Percentiles rank a stretch among this genome's conserved stretches.
Evolutionary conservation across 202 grass and related monocot species (phyloP).

Genomic region (Setaria viridis): DNA sequence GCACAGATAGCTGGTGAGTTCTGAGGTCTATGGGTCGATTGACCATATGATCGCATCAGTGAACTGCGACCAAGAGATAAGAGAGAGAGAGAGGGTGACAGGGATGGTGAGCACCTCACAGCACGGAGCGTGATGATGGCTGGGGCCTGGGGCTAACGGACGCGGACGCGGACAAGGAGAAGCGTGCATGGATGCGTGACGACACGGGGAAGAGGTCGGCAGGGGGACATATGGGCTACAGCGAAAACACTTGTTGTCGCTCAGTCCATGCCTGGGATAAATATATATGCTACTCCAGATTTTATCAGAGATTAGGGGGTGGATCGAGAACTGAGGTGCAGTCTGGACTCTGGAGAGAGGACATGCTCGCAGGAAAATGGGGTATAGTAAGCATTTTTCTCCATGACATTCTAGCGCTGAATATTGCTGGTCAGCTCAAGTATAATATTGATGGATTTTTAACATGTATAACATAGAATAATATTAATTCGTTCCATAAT

Average conservation of each 20-base stretch:
- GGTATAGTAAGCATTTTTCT: too few species aligned
- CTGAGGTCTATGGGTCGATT: background rate
- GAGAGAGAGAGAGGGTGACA: background rate
- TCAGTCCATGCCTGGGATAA: slow-evolving; percentile 35
- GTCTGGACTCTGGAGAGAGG: background rate
- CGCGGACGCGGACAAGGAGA: slow-evolving; percentile 48
- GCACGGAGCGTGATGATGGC: slow-evolving; percentile 34
- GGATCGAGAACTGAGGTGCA: background rate
- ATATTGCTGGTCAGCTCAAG: background rate
- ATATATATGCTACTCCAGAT: background rate
- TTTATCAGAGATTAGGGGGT: slow-evolving; percentile 22
- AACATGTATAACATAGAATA: background rate
- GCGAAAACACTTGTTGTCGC: slow-evolving; percentile 48
- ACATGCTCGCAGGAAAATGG: background rate
- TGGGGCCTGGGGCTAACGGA: slow-evolving; percentile 28
- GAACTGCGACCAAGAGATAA: slow-evolving; percentile 6
- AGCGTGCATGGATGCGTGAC: slow-evolving; percentile 45
- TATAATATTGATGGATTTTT: background rate
- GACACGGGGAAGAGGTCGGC: slow-evolving; percentile 56
- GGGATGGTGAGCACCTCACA: slow-evolving; percentile 1
- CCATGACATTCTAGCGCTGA: too few species aligned
- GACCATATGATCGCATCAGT: slow-evolving; percentile 1
- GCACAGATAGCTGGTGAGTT: background rate
- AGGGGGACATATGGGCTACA: slow-evolving; percentile 44
- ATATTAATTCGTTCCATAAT: too few species aligned